Evolutionary conservation across 768 basidiomycete genomes (phyloP).

Genomic region (Mycena albidolilacea): DNA sequence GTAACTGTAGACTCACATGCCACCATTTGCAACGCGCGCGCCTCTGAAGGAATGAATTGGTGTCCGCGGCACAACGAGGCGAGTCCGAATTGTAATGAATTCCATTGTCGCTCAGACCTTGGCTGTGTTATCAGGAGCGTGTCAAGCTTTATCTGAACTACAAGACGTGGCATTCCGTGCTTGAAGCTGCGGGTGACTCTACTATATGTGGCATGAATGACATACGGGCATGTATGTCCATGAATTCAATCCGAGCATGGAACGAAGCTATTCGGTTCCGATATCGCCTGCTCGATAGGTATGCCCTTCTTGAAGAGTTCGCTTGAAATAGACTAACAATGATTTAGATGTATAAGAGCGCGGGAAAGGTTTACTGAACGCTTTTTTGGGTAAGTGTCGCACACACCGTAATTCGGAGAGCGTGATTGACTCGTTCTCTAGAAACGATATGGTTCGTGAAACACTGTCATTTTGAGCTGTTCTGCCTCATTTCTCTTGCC

Average conservation of each 20-base stretch:
- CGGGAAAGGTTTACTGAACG: conserved; percentile 54
- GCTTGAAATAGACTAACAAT: not conserved
- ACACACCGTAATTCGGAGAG: not conserved
- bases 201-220: conserved; percentile 41
- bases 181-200: conserved; percentile 43
- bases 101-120: not conserved
- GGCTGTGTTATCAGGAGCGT: conserved; percentile 44
- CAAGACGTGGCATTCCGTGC: conserved; percentile 49
- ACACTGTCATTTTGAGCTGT: not conserved
- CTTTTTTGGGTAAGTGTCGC: conserved; percentile 55
- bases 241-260: conserved; percentile 49
- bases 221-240: conserved; percentile 46
- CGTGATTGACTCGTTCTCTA: not conserved
- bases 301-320: not conserved
- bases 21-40: conserved; percentile 4
- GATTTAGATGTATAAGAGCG: conserved; percentile 53
- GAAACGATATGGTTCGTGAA: conserved; percentile 27
- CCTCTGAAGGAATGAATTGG: conserved; percentile 37
- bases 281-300: conserved; percentile 51
- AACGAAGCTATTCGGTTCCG: conserved; percentile 46
- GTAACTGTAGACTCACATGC: conserved; percentile 9
- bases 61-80: conserved; percentile 50
- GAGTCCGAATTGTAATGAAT: not conserved
- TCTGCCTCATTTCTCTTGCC: not conserved
- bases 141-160: conserved; percentile 53